phyloP scores from a whole-genome alignment of 2,329 filamentous ascomycete species.

The Ophiostoma quercus region DNA sequence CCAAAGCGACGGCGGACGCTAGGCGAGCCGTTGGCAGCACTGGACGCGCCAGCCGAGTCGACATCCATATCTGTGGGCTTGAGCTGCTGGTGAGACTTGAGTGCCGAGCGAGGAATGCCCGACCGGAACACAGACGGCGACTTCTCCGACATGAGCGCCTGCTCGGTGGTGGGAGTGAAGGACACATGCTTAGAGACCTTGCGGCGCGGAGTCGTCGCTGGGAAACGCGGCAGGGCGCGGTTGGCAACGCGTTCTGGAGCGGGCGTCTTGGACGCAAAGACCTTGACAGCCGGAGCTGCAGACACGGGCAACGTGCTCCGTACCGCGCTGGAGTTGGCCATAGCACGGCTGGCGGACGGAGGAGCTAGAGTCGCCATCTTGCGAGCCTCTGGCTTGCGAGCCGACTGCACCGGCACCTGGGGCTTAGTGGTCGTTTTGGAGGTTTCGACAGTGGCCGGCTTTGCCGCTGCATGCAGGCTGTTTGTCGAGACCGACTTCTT shows the following conservation, averaged over 20 bases:
- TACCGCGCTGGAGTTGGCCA: constrained; percentile 31
- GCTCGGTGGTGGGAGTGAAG: constrained; percentile 68
- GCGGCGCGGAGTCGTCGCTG: constrained; percentile 61
- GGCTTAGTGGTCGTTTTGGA: constrained; percentile 24
- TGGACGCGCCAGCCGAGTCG: neutral
- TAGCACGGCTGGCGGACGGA: neutral
- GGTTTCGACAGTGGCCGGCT: neutral
- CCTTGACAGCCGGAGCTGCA: constrained; percentile 28
- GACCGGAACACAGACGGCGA: constrained; percentile 55
- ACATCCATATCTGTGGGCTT: constrained; percentile 4
- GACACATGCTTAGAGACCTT: constrained; percentile 68
- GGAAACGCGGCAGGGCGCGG: constrained; percentile 48
- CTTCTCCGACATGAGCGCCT: constrained; percentile 40
- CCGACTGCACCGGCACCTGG: neutral
- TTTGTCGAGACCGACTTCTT: constrained; percentile 51
- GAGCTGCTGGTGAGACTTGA: constrained; percentile 32
- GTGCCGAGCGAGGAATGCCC: constrained; percentile 41
- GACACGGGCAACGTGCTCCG: constrained; percentile 48
- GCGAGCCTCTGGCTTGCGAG: constrained; percentile 22
- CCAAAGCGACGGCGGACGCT: constrained; percentile 26
- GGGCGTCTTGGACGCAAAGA: constrained; percentile 43
- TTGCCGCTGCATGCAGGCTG: constrained; percentile 32
- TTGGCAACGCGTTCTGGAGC: constrained; percentile 42
- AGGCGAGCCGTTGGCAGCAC: constrained; percentile 17
- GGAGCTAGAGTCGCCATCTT: constrained; percentile 35